phyloP scores from a whole-genome alignment of 2,329 filamentous ascomycete genomes.

The Arthrobotrys entomopaga region DNA sequence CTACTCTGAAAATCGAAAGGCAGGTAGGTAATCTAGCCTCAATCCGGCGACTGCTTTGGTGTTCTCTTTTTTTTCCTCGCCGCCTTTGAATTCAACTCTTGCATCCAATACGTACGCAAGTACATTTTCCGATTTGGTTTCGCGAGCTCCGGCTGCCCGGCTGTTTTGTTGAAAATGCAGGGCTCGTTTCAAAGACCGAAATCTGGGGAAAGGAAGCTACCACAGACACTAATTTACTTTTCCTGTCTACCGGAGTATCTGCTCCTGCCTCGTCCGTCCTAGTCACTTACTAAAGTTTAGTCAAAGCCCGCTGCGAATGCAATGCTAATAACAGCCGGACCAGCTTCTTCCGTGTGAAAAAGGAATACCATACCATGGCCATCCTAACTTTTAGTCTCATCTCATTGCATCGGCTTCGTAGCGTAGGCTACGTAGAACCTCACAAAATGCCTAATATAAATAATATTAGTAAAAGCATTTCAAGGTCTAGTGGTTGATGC shows the following conservation, averaged over 20 bases:
- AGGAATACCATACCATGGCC: slow-evolving; percentile 18
- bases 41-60: slow-evolving; percentile 32
- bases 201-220: background rate
- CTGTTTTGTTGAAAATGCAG: background rate
- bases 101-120: no score
- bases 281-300: no score
- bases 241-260: slow-evolving; percentile 13
- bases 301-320: no score
- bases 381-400: no score
- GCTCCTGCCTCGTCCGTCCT: slow-evolving; percentile 45
- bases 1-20: slow-evolving; percentile 22
- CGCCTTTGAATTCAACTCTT: no score
- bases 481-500: no score
- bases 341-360: slow-evolving; percentile 43
- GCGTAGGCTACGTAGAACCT: no score
- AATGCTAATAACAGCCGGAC: slow-evolving; percentile 38
- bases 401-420: no score
- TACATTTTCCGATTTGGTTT: slow-evolving; percentile 1
- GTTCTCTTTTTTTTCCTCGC: no score
- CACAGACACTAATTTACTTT: background rate
- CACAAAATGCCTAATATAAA: no score
- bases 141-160: slow-evolving; percentile 11
- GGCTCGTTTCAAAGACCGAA: slow-evolving; percentile 9
- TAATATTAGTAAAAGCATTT: no score
- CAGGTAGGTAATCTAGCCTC: slow-evolving; percentile 14